phyloP scores from a whole-genome alignment of 2,329 filamentous ascomycete species.

The Plectosphaerella sp. region DNA sequence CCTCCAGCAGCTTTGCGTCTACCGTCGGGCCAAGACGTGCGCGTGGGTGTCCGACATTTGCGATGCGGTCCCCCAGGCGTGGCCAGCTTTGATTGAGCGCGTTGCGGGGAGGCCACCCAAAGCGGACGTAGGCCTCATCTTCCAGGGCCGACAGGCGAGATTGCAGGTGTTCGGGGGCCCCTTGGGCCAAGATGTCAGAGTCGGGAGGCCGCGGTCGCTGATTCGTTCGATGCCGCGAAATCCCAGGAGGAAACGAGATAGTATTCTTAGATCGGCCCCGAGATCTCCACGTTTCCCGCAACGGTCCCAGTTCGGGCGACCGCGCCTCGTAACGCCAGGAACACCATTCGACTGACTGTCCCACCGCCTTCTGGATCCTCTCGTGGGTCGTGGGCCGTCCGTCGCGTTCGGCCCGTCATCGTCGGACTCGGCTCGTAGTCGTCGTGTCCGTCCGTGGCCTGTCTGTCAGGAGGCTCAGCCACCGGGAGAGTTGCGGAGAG shows the following conservation, averaged over 20 bases:
- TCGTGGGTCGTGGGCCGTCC: too few species aligned
- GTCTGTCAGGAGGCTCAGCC: background rate
- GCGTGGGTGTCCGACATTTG: background rate
- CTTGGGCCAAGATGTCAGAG: background rate
- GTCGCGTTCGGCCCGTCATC: too few species aligned
- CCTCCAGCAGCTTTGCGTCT: too few species aligned
- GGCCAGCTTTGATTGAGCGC: background rate
- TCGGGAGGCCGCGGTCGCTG: background rate
- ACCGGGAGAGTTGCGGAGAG: background rate
- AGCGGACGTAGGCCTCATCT: background rate
- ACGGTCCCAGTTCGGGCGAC: background rate
- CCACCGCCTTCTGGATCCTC: too few species aligned
- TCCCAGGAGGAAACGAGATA: background rate
- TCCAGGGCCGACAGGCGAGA: background rate
- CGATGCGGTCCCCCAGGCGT: background rate
- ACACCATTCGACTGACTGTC: too few species aligned
- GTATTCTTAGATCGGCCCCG: conserved; percentile 1
- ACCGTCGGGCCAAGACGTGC: background rate
- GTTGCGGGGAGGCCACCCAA: background rate
- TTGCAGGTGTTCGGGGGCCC: background rate
- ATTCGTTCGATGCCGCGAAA: background rate
- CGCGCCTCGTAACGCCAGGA: too few species aligned
- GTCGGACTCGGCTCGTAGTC: too few species aligned
- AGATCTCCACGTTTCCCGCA: conserved; percentile 2
- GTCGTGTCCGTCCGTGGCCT: too few species aligned